Evolutionary conservation across 148 eudicot species (phyloP), one percentile per base, ranked within the genome.

Genomic region (Simmondsia chinensis): DNA sequence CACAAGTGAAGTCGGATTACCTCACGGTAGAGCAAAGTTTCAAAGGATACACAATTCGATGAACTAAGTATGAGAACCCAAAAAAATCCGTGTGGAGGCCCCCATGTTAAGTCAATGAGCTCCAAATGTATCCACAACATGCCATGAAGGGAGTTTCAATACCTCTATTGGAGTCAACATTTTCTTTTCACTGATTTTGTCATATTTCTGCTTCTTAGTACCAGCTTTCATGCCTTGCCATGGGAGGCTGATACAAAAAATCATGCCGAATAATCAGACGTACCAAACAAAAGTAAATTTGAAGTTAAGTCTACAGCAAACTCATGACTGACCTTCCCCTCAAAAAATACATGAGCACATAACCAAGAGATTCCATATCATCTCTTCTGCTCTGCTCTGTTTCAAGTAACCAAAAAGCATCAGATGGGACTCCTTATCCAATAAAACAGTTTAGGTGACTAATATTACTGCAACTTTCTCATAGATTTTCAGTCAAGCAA

Each of bases 191-290:
- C 95, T 89, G 48, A 89, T 89, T 61, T 65, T 89, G 71, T 89
- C 97, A 42, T 89, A 89, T 61, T 89, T 89, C 71, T 89, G 97
- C 76, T 89, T 89, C 55, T 89, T 89, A 31, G 93, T 85, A 46
- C 95, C 95, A 52, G 97, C 95, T 85, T 74, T 89, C 61, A 84
- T 54, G 47, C 97, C 97, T 59, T 89, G 97, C 97, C 97, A 89
- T 26, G 97, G 97, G 50, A 89, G 93, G 72, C 97, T 89, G 68
- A 54, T 34, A 69, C 36, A 50, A 46, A 38, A 27, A 60, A 54
- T 46, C 27, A 34, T 16, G 27, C 34, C 35, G 20, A 26, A 33
- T 35, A 39, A 49, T 56, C 15, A 72, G 57, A 58, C 39, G 23
- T 2, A 9, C 35, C 7, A 20, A 40, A 24, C 20, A 20, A 10